Conservation (phyloP, 257 asterid genomes). For the Plantago major region DNA sequence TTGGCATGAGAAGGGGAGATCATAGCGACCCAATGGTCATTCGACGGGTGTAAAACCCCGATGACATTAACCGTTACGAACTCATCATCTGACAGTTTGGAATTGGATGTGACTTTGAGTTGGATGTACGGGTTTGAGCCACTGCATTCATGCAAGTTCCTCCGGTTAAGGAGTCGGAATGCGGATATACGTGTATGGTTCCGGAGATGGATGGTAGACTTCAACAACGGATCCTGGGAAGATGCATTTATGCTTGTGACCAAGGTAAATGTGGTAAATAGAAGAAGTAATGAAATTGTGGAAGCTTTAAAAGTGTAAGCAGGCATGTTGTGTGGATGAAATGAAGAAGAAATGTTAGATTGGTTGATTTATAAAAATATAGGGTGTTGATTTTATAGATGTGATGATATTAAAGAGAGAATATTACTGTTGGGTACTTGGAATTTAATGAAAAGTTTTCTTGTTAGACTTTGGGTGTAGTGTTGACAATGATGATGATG, state of each 20-base stretch:
- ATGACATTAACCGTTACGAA: constrained; percentile 43
- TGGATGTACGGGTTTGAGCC: constrained; percentile 46
- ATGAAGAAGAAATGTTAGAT: background rate
- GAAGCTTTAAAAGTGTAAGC: background rate
- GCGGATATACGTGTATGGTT: constrained; percentile 65
- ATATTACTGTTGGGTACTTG: background rate
- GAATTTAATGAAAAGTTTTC: background rate
- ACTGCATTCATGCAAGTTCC: constrained; percentile 30
- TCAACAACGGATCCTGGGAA: constrained; percentile 20
- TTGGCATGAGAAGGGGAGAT: constrained; percentile 65
- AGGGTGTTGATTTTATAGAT: background rate
- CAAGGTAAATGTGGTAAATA: constrained; percentile 1
- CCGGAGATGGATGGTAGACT: constrained; percentile 26
- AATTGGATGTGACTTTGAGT: constrained; percentile 26
- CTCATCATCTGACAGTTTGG: constrained; percentile 45
- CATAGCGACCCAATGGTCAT: constrained; percentile 71
- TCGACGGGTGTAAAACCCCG: constrained; percentile 50
- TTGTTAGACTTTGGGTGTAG: background rate
- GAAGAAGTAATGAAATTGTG: background rate
- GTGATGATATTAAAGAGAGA: background rate
- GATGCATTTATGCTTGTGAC: background rate
- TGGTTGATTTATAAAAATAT: background rate
- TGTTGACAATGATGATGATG: background rate
- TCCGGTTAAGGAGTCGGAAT: constrained; percentile 58
- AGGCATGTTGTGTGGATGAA: background rate